phyloP scores from a whole-genome alignment of 2,329 filamentous ascomycete species.

The Fusarium lyarnte region DNA sequence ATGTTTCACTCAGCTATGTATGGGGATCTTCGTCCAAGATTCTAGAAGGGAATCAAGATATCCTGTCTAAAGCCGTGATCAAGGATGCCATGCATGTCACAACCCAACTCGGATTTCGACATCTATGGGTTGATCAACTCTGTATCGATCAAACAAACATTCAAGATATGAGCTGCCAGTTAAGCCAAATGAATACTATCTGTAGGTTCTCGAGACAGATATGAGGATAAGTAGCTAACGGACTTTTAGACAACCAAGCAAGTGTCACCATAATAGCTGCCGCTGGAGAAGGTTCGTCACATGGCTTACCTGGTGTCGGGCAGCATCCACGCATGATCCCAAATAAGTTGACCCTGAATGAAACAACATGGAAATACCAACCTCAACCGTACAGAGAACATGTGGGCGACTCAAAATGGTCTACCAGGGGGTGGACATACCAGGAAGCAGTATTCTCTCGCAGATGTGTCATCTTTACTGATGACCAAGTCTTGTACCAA shows the following conservation, averaged over 20 bases:
- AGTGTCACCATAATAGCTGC: background rate
- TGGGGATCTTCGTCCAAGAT: background rate
- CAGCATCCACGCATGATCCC: accelerated
- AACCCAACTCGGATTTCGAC: accelerated
- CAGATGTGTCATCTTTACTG: background rate
- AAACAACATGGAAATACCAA: background rate
- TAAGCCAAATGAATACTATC: background rate
- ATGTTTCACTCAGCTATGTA: background rate
- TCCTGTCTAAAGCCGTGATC: background rate
- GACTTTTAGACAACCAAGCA: background rate
- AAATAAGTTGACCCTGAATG: background rate
- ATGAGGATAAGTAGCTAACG: too few species aligned
- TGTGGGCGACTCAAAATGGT: background rate
- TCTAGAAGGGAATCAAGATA: accelerated
- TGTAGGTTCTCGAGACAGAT: background rate
- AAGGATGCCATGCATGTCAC: background rate
- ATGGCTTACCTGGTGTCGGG: background rate
- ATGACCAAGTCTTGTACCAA: background rate
- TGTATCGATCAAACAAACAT: background rate
- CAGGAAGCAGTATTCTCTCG: background rate
- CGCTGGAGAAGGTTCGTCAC: accelerated
- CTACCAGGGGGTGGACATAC: background rate
- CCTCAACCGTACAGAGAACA: too few species aligned
- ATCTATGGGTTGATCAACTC: background rate
- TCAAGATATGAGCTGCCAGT: background rate